A percentile compares a stretch with the other conserved stretches of the same genome.
Evolutionary conservation across 148 eudicot species (phyloP).

Genomic region (Hydrangea macrophylla): DNA sequence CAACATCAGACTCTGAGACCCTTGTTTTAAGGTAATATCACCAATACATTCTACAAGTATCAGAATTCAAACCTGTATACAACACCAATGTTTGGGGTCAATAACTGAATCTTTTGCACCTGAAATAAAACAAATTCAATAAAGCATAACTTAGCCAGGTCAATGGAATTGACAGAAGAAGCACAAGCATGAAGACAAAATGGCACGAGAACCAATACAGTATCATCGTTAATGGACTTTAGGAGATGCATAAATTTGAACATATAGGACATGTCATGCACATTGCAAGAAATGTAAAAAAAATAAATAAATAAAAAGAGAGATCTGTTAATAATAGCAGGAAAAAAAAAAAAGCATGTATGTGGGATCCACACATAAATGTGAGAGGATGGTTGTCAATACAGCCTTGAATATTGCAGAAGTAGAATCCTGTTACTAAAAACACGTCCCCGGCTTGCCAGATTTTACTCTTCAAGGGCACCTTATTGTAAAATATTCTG

Average conservation of each 20-base stretch:
- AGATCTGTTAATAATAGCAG: too few relatives aligned
- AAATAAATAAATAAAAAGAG: background rate
- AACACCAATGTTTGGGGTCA: slow-evolving; percentile 98
- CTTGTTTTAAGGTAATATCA: background rate
- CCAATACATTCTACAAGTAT: background rate
- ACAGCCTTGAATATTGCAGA: too few relatives aligned
- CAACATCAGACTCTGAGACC: background rate
- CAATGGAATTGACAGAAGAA: background rate
- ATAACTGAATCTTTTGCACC: slow-evolving; percentile 92
- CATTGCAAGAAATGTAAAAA: background rate
- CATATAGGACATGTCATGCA: background rate
- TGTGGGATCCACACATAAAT: too few relatives aligned
- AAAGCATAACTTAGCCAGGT: background rate
- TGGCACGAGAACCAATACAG: background rate
- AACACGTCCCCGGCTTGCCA: too few relatives aligned
- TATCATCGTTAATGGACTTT: background rate
- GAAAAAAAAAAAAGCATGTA: too few relatives aligned
- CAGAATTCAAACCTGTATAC: slow-evolving; percentile 69
- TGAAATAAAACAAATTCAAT: slow-evolving; percentile 27
- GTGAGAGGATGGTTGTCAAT: too few relatives aligned
- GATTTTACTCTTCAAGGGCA: too few relatives aligned
- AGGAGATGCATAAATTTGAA: background rate
- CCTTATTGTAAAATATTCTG: too few relatives aligned
- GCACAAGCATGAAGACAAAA: background rate
- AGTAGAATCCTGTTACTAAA: too few relatives aligned